phyloP scores from a whole-genome alignment of 345 rosid genomes.

The Cardamine resedifolia region DNA sequence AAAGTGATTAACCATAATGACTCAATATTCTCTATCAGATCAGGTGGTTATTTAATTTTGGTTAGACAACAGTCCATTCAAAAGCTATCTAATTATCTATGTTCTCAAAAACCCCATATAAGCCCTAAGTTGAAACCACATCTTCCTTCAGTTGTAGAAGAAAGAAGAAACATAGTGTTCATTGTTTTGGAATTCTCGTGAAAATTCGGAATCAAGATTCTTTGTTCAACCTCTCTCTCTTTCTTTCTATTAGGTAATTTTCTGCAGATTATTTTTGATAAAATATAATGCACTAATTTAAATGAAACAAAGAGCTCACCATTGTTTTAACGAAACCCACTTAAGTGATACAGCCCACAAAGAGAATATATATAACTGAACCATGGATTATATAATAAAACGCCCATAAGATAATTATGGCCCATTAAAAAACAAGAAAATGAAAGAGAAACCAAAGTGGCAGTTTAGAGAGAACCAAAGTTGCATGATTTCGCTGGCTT shows the following conservation, averaged over 20 bases:
- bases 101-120: too few species aligned
- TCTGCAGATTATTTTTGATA: background rate
- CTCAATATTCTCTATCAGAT: too few species aligned
- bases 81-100: background rate
- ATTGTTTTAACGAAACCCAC: background rate
- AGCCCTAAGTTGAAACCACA: too few species aligned
- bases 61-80: background rate
- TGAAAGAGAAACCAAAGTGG: too few species aligned
- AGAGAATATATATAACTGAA: background rate
- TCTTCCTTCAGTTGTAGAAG: background rate
- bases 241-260: background rate
- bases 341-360: background rate
- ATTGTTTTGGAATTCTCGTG: too few species aligned
- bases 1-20: too few species aligned
- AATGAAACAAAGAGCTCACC: background rate
- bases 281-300: background rate
- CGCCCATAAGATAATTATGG: too few species aligned
- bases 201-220: background rate
- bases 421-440: too few species aligned
- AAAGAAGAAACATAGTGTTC: too few species aligned
- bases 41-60: too few species aligned
- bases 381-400: background rate
- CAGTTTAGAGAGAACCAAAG: too few species aligned
- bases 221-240: background rate
- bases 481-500: too few species aligned